These are phyloP conservation scores for Myriosclerotinia curreyana DNA, from an alignment of 2,329 filamentous ascomycete species.

Conservation along the genomic window DNA sequence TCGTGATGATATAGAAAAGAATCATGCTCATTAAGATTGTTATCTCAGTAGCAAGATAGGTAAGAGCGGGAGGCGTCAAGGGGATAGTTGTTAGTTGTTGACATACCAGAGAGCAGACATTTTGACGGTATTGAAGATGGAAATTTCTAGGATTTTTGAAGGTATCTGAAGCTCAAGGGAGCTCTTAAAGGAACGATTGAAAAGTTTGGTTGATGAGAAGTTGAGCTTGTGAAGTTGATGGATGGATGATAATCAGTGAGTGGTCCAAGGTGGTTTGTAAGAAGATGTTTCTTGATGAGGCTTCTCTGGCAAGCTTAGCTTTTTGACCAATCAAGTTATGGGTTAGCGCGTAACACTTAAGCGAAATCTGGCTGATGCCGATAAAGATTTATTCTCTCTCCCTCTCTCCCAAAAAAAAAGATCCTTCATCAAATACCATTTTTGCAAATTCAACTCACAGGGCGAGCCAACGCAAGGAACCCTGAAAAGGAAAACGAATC, in stretches of 20 bases:
- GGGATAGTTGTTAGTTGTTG: slow-evolving; percentile 41
- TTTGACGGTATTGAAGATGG: slow-evolving; percentile 46
- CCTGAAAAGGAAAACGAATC: slow-evolving; percentile 43
- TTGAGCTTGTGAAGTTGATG: slow-evolving; percentile 34
- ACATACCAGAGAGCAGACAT: slow-evolving; percentile 79
- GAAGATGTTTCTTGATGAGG: slow-evolving; percentile 23
- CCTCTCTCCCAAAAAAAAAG: slow-evolving; percentile 14
- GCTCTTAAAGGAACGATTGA: slow-evolving; percentile 33
- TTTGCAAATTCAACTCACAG: slow-evolving; percentile 40
- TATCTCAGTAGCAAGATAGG: slow-evolving; percentile 25
- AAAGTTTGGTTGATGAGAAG: slow-evolving; percentile 31
- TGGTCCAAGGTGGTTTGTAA: slow-evolving; percentile 26
- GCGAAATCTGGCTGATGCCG: slow-evolving; percentile 12
- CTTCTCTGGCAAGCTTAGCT: slow-evolving; percentile 32
- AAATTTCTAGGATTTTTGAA: slow-evolving; percentile 22
- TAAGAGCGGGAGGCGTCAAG: slow-evolving; percentile 11
- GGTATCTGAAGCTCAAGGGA: slow-evolving; percentile 29
- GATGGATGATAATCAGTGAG: slow-evolving; percentile 29
- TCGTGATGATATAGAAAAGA: slow-evolving; percentile 17
- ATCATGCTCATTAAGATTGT: slow-evolving; percentile 24
- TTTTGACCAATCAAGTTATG: slow-evolving; percentile 19
- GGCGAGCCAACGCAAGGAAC: slow-evolving; percentile 63
- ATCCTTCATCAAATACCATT: slow-evolving; percentile 16
- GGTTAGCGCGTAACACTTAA: slow-evolving; percentile 21
- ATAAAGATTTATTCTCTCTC: slow-evolving; percentile 14